These are phyloP conservation scores for Cladorrhinum sp. DNA, from an alignment of 2,329 filamentous ascomycete genomes.

Conservation along the genomic window DNA sequence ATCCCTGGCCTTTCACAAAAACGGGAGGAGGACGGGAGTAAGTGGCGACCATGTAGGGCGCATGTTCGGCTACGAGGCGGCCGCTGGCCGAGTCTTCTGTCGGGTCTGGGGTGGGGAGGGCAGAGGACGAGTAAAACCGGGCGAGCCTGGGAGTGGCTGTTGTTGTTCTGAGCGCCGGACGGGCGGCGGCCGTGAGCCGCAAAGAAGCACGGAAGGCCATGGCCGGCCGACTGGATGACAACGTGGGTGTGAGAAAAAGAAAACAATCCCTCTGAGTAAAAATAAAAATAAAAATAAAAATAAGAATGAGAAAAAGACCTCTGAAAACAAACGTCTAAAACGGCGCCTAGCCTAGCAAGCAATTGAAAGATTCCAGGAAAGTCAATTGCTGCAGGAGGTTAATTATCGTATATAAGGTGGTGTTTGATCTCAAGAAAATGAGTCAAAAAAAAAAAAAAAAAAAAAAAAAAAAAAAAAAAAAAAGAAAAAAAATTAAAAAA, in stretches of 20 bases:
- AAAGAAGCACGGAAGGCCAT: conserved; percentile 43
- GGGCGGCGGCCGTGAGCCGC: conserved; percentile 31
- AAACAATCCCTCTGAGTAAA: no score
- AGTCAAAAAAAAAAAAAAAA: no score
- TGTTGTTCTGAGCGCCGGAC: neutral
- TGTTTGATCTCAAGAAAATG: neutral
- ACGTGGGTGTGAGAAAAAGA: neutral
- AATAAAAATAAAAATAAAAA: neutral
- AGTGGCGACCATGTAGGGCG: conserved; percentile 91
- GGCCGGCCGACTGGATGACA: no score
- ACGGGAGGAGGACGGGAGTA: conserved; percentile 88
- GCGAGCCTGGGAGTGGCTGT: neutral
- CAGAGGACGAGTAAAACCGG: conserved; percentile 18
- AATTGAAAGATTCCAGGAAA: neutral
- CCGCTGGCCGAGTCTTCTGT: conserved; percentile 69
- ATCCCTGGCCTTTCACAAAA: conserved; percentile 83
- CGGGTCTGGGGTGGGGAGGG: conserved; percentile 67
- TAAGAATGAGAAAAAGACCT: neutral
- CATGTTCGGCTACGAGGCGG: conserved; percentile 69
- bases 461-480: no score
- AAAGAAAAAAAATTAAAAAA: no score
- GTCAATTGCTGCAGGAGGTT: neutral
- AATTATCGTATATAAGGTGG: neutral
- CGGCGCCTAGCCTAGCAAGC: neutral
- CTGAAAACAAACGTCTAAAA: no score